Percentiles rank a stretch among this genome's conserved stretches.
These are phyloP conservation scores for Phytopythium oedochilum DNA, from an alignment of 352 stramenopile species.

Conservation along the genomic window DNA sequence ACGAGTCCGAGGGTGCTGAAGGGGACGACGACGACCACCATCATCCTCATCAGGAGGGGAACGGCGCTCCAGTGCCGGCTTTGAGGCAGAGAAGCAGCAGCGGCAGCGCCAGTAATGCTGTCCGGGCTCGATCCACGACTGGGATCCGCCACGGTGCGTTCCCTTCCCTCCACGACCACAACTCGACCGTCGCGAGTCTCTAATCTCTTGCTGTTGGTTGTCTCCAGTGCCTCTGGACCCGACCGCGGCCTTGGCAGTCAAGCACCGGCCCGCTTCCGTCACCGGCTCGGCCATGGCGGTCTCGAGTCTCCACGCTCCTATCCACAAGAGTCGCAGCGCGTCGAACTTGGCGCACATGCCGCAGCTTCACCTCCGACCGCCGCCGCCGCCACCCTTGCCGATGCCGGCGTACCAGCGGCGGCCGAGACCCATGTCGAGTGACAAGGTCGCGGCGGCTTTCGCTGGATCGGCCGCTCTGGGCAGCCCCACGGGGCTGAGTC, in stretches of 20 bases:
- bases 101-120: background rate
- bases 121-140: background rate
- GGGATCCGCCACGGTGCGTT: background rate
- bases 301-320: background rate
- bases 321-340: background rate
- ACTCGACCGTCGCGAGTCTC: too few species aligned
- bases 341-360: background rate
- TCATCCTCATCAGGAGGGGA: background rate
- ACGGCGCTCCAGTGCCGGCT: background rate
- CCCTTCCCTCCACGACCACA: background rate
- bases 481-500: slow-evolving; percentile 20
- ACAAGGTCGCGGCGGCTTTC: slow-evolving; percentile 2
- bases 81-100: slow-evolving; percentile 1
- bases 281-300: too few species aligned
- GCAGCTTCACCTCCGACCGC: background rate
- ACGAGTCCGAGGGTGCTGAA: background rate
- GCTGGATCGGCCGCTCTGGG: slow-evolving; percentile 14
- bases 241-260: background rate
- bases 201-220: background rate
- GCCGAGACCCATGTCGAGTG: background rate
- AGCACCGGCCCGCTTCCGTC: background rate
- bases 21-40: background rate
- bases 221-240: background rate
- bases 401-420: background rate
- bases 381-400: background rate